phyloP scores from a whole-genome alignment of 2,329 filamentous ascomycete species.

The Diaporthe citriasiana region DNA sequence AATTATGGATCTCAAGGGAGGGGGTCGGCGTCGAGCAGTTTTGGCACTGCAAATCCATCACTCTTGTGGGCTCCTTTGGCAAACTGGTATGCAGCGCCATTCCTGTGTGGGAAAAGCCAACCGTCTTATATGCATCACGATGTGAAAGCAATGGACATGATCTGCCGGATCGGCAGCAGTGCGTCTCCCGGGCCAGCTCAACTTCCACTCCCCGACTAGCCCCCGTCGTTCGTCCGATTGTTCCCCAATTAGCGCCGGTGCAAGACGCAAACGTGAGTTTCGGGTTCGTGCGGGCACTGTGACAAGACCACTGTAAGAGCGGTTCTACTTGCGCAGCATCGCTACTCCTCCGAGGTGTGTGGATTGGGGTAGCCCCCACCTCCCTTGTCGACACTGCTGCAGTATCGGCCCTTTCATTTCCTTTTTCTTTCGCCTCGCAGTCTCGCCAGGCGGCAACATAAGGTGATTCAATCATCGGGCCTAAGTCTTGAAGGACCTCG shows the following conservation, averaged over 20 bases:
- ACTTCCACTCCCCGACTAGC: slow-evolving; percentile 15
- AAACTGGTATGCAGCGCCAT: slow-evolving; percentile 12
- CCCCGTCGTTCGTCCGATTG: slow-evolving; percentile 22
- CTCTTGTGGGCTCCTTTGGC: background rate
- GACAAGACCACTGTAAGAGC: background rate
- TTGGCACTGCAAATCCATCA: slow-evolving; percentile 8
- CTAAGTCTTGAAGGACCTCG: background rate
- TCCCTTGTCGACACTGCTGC: background rate
- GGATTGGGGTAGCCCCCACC: background rate
- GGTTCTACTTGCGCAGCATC: background rate
- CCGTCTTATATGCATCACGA: slow-evolving; percentile 25
- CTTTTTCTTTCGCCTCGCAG: background rate
- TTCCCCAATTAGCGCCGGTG: slow-evolving; percentile 13
- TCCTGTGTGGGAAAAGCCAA: slow-evolving; percentile 13
- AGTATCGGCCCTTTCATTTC: background rate
- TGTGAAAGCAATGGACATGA: slow-evolving; percentile 17
- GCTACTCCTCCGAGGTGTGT: slow-evolving; percentile 8
- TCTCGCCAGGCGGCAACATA: background rate
- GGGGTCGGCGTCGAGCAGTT: slow-evolving; percentile 1
- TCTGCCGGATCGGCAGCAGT: slow-evolving; percentile 27
- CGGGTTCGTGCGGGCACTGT: background rate
- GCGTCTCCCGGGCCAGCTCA: slow-evolving; percentile 17
- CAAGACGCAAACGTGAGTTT: background rate
- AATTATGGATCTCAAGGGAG: background rate
- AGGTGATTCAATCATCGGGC: background rate